These are phyloP conservation scores for Hymenoscyphus infarciens DNA, from an alignment of 2,329 filamentous ascomycete species.

Conservation along the genomic window DNA sequence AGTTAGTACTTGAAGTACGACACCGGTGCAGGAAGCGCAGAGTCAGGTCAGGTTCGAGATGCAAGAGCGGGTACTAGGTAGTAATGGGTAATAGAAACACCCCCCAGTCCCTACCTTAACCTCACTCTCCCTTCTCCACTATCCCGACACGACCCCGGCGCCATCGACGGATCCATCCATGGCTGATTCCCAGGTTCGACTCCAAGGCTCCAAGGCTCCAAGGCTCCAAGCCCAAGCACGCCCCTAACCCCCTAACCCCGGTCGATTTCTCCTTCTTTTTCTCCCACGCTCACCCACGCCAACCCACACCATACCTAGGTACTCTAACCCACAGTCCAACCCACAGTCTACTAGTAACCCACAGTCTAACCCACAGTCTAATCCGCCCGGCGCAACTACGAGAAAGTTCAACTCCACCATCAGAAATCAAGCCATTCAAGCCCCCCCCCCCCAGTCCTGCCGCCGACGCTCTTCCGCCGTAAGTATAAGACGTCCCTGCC, in stretches of 20 bases:
- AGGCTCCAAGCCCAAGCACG: not conserved
- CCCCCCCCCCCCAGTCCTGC: not conserved
- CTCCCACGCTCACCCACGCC: not conserved
- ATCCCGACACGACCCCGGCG: not conserved
- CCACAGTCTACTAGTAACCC: no score
- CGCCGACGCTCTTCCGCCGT: not conserved
- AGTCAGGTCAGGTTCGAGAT: not conserved
- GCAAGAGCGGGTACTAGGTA: no score
- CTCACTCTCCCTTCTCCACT: not conserved
- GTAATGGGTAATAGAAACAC: no score
- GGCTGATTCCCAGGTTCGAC: no score
- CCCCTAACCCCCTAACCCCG: not conserved
- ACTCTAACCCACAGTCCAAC: not conserved
- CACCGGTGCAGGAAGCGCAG: not conserved
- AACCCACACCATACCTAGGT: no score
- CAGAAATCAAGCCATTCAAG: constrained; percentile 2
- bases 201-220: no score
- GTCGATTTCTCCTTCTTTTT: not conserved
- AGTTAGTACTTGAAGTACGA: not conserved
- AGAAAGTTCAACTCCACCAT: not conserved
- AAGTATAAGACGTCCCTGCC: constrained; percentile 3
- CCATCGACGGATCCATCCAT: not conserved
- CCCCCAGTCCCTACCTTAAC: not conserved
- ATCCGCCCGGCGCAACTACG: not conserved
- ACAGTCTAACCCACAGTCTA: not conserved